Conservation (phyloP, 306 rosid species). For the Lathyrus oleraceus region DNA sequence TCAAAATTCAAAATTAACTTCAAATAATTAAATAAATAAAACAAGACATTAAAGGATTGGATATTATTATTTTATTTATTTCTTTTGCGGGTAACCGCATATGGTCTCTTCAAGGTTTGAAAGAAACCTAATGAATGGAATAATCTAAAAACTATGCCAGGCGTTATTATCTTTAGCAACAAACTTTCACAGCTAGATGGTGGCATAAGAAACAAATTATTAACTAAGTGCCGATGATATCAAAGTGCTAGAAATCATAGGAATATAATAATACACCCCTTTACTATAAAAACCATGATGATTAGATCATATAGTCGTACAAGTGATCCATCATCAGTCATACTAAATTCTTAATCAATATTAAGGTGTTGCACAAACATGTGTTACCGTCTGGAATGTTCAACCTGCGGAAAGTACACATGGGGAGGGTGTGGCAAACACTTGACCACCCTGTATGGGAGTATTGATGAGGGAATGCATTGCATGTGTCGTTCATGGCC, state of each 20-base stretch:
- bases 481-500: constrained; percentile 82
- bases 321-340: not conserved
- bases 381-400: constrained; percentile 60
- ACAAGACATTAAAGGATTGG: too few relatives aligned
- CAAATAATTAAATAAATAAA: too few relatives aligned
- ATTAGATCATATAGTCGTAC: not conserved
- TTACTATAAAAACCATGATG: not conserved
- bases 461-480: constrained; percentile 64
- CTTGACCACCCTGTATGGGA: constrained; percentile 40
- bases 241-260: constrained; percentile 5
- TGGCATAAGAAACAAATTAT: not conserved
- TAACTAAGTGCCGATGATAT: not conserved
- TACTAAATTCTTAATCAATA: not conserved
- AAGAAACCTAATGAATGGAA: not conserved
- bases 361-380: constrained; percentile 28
- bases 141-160: constrained; percentile 17
- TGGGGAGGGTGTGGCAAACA: constrained; percentile 74
- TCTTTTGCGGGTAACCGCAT: too few relatives aligned
- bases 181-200: not conserved
- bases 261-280: constrained; percentile 1
- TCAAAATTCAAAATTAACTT: too few relatives aligned
- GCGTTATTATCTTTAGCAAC: constrained; percentile 12
- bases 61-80: too few relatives aligned
- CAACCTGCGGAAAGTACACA: constrained; percentile 40
- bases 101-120: not conserved